phyloP scores from a whole-genome alignment of 1,284 basidiomycete genomes.

The Moesziomyces sp. region DNA sequence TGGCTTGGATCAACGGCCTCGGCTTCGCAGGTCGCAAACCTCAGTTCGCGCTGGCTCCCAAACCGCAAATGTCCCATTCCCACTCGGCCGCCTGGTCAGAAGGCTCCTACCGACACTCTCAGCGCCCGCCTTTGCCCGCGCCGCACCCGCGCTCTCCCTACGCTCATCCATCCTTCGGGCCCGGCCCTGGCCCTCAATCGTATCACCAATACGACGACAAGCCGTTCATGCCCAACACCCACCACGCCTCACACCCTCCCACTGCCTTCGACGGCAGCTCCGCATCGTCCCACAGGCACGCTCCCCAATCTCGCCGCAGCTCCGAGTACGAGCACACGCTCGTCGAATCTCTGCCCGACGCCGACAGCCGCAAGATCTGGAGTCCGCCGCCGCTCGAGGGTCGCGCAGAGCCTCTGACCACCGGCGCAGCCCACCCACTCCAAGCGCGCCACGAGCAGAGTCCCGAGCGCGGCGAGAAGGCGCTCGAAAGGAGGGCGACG shows the following conservation, averaged over 20 bases:
- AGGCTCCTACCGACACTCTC: constrained; percentile 12
- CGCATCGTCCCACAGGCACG: constrained; percentile 29
- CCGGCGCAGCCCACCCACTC: constrained; percentile 15
- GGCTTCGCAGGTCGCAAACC: constrained; percentile 68
- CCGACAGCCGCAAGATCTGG: constrained; percentile 23
- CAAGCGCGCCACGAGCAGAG: constrained; percentile 11
- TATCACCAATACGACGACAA: constrained; percentile 1
- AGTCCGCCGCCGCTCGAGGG: constrained; percentile 21
- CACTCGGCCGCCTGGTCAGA: constrained; percentile 17
- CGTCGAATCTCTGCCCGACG: constrained; percentile 23
- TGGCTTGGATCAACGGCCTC: constrained; percentile 74
- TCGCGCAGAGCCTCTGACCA: constrained; percentile 4
- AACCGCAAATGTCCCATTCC: constrained; percentile 23
- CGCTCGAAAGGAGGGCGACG: constrained; percentile 32
- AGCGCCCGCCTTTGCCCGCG: constrained; percentile 8
- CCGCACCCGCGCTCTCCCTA: constrained; percentile 6
- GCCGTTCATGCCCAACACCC: neutral
- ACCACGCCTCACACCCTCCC: constrained; percentile 7
- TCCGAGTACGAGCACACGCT: constrained; percentile 44
- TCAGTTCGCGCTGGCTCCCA: constrained; percentile 43
- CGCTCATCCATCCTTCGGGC: constrained; percentile 5
- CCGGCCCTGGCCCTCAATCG: constrained; percentile 7
- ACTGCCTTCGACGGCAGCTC: constrained; percentile 28
- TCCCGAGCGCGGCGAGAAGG: constrained; percentile 1
- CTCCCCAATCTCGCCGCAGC: constrained; percentile 14